Base-by-base conservation (phyloP, 495 filamentous ascomycete genomes). In the Aspergillus ellipticus region DNA sequence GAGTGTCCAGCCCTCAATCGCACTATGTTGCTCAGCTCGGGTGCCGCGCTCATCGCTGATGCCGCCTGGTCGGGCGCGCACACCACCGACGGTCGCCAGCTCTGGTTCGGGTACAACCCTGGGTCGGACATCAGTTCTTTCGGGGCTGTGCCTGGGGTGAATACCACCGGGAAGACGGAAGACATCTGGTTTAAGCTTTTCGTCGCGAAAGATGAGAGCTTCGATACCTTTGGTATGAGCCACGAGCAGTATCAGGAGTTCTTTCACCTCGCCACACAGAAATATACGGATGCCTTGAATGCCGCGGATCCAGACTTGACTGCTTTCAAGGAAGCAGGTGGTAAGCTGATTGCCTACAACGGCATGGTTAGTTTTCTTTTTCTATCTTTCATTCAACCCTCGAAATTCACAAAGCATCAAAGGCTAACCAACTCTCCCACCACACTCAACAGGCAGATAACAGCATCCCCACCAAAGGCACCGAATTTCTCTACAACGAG, bases 401-500 rank as follows among this genome's bases (percentile, higher is more conserved):
- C 6, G 4, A 21, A 9, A 29, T 19, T 45, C 28, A 28, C 39
- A 41, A 9, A 51, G 6, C 8, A 16, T 29, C 11, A 13, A n/a
- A n/a, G n/a, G n/a, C n/a, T n/a, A n/a, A n/a, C n/a, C n/a, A n/a
- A n/a, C n/a, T n/a, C n/a, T n/a, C n/a, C n/a, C n/a, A n/a, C n/a
- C n/a, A n/a, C n/a, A n/a, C n/a, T n/a, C n/a, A n/a, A n/a, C 19
- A 57, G 57, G 57, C 47, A 20, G 57, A 59, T 16, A 45, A 51
- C 1, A 47, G 54, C 39, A 55, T 59, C 48, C 50, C 56, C 9
- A 53, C 50, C 4, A 24, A n/a, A 11, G 56, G 56, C 22, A 63
- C 56, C 1, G 56, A 31, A 10, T 26, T 49, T 49, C 74, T 63
- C 61, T 69, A 66, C 63, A 66, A 59, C 45, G 49, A 54, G 26